These are phyloP conservation scores for Sanguinoderma infundibulare DNA, from an alignment of 1,284 basidiomycete genomes.

Conservation along the genomic window DNA sequence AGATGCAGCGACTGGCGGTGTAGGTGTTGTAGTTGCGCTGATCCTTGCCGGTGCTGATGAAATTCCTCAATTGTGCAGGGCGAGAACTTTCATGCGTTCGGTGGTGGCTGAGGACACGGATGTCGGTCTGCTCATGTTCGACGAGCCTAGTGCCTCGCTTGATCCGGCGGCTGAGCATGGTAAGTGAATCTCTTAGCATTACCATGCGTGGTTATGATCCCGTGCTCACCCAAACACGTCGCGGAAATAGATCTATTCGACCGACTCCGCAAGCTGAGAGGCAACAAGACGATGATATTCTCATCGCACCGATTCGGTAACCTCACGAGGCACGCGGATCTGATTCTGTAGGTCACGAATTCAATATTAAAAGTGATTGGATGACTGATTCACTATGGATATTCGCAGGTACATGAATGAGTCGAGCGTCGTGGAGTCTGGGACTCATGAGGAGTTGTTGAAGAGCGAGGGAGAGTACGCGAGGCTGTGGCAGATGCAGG, in stretches of 20 bases:
- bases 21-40: neutral
- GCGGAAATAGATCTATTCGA: slow-evolving; percentile 55
- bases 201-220: neutral
- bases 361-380: neutral
- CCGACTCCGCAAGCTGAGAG: slow-evolving; percentile 50
- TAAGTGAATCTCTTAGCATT: too few species aligned
- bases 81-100: neutral
- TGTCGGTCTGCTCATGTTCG: neutral
- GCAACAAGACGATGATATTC: slow-evolving; percentile 69
- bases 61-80: neutral
- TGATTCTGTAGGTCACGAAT: slow-evolving; percentile 51
- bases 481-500: slow-evolving; percentile 58
- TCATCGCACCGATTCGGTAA: slow-evolving; percentile 74
- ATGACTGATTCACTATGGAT: neutral
- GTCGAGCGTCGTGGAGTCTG: slow-evolving; percentile 54
- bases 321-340: slow-evolving; percentile 63
- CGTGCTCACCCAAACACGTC: neutral
- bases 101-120: neutral
- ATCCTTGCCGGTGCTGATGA: neutral
- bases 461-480: slow-evolving; percentile 53
- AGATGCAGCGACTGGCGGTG: slow-evolving; percentile 50
- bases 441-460: slow-evolving; percentile 57
- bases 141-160: neutral
- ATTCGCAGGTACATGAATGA: slow-evolving; percentile 62
- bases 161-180: slow-evolving; percentile 71